Conservation (phyloP, 352 stramenopile species). For the Phytopythium ostracodes region DNA sequence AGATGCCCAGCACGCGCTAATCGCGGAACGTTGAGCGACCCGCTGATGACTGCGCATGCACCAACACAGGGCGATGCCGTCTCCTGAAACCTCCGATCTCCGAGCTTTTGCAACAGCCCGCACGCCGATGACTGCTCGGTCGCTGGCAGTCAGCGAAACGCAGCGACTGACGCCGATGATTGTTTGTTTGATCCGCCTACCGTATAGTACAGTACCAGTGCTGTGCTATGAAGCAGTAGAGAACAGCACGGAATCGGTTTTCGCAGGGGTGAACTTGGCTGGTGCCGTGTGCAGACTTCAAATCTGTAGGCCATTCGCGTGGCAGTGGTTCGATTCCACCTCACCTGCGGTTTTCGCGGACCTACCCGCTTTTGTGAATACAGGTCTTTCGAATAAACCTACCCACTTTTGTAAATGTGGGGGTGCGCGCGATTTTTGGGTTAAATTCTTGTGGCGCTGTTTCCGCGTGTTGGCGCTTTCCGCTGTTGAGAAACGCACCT, state of each 20-base stretch:
- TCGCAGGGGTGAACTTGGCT: slow-evolving; percentile 86
- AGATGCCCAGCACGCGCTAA: neutral
- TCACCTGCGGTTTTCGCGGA: slow-evolving; percentile 67
- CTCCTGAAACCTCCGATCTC: too few relatives aligned
- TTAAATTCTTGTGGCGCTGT: neutral
- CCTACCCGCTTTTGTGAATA: slow-evolving; percentile 17
- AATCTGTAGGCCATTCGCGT: slow-evolving; percentile 89
- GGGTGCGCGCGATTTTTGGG: neutral
- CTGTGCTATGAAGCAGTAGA: neutral
- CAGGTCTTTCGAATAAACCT: too few relatives aligned
- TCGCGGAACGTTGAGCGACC: neutral
- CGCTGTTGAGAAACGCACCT: neutral
- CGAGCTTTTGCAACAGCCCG: neutral
- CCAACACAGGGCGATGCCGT: too few relatives aligned
- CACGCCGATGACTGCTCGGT: neutral
- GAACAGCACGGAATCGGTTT: neutral
- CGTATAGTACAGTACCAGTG: too few relatives aligned
- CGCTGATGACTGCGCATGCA: slow-evolving; percentile 6
- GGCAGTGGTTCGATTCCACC: slow-evolving; percentile 91
- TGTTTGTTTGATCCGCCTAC: too few relatives aligned
- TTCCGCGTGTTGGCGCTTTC: neutral
- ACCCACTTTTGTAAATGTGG: neutral
- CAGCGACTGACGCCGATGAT: too few relatives aligned
- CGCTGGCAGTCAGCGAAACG: neutral
- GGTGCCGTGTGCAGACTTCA: slow-evolving; percentile 91